Conservation (phyloP, 140 eudicot species). For the Ambrosia hybrid region DNA sequence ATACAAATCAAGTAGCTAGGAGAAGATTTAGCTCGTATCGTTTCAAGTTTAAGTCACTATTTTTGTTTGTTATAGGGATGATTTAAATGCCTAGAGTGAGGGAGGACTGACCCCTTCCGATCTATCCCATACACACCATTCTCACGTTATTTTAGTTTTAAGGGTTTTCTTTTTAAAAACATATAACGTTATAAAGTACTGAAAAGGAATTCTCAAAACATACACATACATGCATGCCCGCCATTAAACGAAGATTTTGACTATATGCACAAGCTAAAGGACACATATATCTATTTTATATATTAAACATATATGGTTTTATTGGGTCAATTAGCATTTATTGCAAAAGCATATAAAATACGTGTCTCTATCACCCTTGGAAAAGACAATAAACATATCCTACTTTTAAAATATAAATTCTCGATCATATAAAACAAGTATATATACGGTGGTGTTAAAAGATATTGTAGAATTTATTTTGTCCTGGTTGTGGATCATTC, state of each 20-base stretch:
- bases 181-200: not conserved
- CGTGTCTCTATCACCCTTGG: constrained; percentile 22
- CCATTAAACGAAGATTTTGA: not conserved
- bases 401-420: constrained; percentile 8
- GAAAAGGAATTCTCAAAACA: not conserved
- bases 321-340: constrained; percentile 27
- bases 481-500: constrained; percentile 29
- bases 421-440: constrained; percentile 25
- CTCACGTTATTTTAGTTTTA: no score
- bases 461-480: constrained; percentile 28
- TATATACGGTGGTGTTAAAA: constrained; percentile 14
- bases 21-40: no score
- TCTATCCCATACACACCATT: no score
- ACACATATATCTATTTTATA: constrained; percentile 3
- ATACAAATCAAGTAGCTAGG: no score
- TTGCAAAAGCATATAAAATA: constrained; percentile 15
- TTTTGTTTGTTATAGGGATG: no score
- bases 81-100: no score
- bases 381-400: constrained; percentile 30
- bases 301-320: constrained; percentile 13
- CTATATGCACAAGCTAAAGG: constrained; percentile 21
- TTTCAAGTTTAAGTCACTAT: no score
- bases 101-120: no score
- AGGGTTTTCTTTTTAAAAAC: not conserved
- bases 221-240: constrained; percentile 2